Evolutionary conservation across 768 basidiomycete genomes (phyloP).

Genomic region (Termitomyces heimii): DNA sequence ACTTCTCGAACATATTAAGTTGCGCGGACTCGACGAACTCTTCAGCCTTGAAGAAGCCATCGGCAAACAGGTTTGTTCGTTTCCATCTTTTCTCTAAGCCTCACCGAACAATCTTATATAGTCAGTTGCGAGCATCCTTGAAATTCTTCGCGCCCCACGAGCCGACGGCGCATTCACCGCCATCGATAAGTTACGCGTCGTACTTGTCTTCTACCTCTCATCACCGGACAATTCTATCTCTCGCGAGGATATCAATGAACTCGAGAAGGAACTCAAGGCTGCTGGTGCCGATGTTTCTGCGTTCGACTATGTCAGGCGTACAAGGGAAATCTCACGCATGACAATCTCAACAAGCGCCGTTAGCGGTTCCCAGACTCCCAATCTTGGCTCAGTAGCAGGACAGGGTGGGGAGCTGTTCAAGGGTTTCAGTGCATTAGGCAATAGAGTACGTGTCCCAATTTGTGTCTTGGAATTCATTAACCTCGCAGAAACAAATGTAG

Average conservation of each 20-base stretch:
- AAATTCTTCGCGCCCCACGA: conserved; percentile 74
- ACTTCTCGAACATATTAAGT: conserved; percentile 91
- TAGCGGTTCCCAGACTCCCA: conserved; percentile 62
- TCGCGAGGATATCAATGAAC: conserved; percentile 84
- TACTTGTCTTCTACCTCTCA: conserved; percentile 93
- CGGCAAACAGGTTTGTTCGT: conserved; percentile 61
- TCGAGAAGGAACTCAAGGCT: conserved; percentile 82
- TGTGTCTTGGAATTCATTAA: not conserved
- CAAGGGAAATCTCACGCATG: conserved; percentile 92
- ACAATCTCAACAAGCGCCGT: conserved; percentile 55
- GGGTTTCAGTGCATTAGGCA: conserved; percentile 90
- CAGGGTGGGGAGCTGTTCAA: conserved; percentile 87
- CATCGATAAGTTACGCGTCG: conserved; percentile 86
- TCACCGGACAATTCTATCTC: conserved; percentile 72
- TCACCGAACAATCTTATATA: conserved; percentile 20
- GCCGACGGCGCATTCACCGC: conserved; percentile 61
- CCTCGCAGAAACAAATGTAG: conserved; percentile 34
- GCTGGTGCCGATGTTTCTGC: conserved; percentile 76
- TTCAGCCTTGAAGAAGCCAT: conserved; percentile 95
- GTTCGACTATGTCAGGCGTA: conserved; percentile 89
- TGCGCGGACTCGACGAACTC: conserved; percentile 91
- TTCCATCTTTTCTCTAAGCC: not conserved
- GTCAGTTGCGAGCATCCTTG: conserved; percentile 76
- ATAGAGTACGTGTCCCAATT: conserved; percentile 50
- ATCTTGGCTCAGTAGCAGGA: conserved; percentile 48